A percentile compares a stretch with the other conserved stretches of the same genome.
These are phyloP conservation scores for Acacia confusa DNA, from an alignment of 306 rosid genomes.

Conservation along the genomic window DNA sequence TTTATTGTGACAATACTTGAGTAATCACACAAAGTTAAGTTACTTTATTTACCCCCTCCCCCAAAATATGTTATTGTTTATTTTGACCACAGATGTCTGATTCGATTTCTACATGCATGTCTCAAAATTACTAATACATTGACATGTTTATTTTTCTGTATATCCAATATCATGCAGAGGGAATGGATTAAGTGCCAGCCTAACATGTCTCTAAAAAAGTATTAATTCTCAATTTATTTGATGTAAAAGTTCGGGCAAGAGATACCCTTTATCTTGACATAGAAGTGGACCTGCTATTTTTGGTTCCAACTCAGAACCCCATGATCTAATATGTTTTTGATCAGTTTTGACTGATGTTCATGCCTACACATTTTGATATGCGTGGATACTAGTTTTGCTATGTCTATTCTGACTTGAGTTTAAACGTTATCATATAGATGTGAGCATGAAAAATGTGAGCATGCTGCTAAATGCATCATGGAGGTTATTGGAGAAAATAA, in stretches of 20 bases:
- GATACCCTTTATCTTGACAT: neutral
- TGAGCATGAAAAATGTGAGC: conserved; percentile 54
- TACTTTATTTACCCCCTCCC: neutral
- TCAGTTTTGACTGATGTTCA: neutral
- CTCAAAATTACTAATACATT: neutral
- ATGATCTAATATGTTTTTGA: neutral
- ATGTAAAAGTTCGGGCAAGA: neutral
- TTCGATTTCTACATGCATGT: neutral
- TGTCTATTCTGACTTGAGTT: conserved; percentile 21
- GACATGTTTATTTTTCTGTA: neutral
- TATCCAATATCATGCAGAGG: neutral
- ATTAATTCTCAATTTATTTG: neutral
- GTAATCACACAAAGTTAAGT: neutral
- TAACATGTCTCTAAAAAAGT: neutral
- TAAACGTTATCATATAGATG: conserved; percentile 54
- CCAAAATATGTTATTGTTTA: neutral
- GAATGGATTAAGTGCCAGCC: neutral
- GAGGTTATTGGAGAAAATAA: conserved; percentile 74
- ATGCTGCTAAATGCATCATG: conserved; percentile 61
- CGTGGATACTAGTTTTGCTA: conserved; percentile 1
- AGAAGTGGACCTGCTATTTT: neutral
- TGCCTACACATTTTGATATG: conserved; percentile 20
- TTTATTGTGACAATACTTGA: neutral
- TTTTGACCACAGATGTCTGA: neutral
- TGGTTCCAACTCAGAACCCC: neutral